Base-by-base conservation (phyloP, 177 flowering plant genomes). In the Telopea speciosissima region DNA sequence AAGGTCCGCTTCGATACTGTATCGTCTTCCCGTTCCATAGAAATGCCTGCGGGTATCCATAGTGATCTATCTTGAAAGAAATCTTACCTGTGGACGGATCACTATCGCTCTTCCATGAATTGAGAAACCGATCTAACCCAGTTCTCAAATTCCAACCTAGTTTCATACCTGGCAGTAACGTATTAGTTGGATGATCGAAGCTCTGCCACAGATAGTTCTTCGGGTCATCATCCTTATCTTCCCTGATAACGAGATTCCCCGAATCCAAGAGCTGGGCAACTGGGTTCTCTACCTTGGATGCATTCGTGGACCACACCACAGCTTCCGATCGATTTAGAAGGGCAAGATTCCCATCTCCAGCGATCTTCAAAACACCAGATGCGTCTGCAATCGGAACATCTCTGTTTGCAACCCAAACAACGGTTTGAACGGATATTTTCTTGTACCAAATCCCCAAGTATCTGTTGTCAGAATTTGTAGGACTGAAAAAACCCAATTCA, bases 161-260 rank as follows among this genome's bases (percentile, higher is more conserved):
- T 65, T 81, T 83, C 82, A 79, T 78, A 0, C 71, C 80, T 0
- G 84, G 78, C 13, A 83, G 19, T 2, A 72, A 24, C 0, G 86
- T 79, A 33, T 84, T 76, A 1, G 68, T 21, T 0, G 85, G 87
- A 63, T 66, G 36, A 42, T 84, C 82, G 70, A 87, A 87, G 66
- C 88, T 85, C 66, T 82, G 83, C 88, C 84, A 84, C 19, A 76
- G 11, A 42, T 14, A 75, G 6, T 24, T 72, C 2, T 58, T 68
- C 7, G 64, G 8, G 54, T 44, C 14, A 2, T 8, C 54, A 19
- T n/a, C 68, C 0, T 23, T 49, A 0, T 13, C 67, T 8, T 74
- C 78, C 71, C 54, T 75, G 24, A 86, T n/a, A 17, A 87, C 78
- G 42, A 87, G 75, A 44, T 87, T 85, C 8, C 90, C 90, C 0